Evolutionary conservation across 495 filamentous ascomycete species (phyloP).

Genomic region (Ramalina intermedia): DNA sequence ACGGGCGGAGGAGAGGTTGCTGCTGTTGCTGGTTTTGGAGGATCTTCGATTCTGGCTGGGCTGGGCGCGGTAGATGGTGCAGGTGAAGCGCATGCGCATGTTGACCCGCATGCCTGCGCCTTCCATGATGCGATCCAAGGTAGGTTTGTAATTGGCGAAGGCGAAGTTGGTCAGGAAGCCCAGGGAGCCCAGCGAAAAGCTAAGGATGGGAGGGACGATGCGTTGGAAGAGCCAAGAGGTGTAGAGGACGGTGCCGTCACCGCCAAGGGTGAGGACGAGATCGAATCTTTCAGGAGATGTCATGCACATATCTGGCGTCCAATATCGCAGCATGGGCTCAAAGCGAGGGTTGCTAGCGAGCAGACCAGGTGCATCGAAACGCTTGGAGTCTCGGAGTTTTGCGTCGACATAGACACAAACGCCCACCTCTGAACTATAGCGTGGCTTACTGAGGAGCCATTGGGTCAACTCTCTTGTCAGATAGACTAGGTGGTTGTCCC

Average conservation of each 20-base stretch:
- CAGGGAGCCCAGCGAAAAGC: constrained; percentile 75
- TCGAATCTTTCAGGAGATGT: constrained; percentile 81
- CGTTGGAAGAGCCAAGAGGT: constrained; percentile 92
- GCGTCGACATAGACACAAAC: constrained; percentile 92
- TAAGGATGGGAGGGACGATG: constrained; percentile 77
- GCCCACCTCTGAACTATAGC: constrained; percentile 65
- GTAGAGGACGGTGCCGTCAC: constrained; percentile 84
- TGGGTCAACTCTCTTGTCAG: constrained; percentile 72
- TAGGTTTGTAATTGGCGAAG: constrained; percentile 65
- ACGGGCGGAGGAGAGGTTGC: constrained; percentile 11
- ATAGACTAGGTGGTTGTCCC: constrained; percentile 75
- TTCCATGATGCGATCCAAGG: constrained; percentile 75
- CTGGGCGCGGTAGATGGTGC: constrained; percentile 63
- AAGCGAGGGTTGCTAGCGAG: constrained; percentile 55
- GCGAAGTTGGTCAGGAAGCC: constrained; percentile 92
- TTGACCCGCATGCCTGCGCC: constrained; percentile 89
- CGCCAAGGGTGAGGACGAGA: constrained; percentile 79
- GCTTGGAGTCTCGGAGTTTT: constrained; percentile 70
- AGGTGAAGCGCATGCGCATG: constrained; percentile 93
- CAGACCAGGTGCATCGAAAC: constrained; percentile 67
- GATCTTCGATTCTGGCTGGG: neutral
- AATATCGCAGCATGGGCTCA: constrained; percentile 71
- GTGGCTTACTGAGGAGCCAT: constrained; percentile 74
- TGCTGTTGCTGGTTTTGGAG: constrained; percentile 2
- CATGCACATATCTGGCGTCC: constrained; percentile 91